These are phyloP conservation scores for Chlorella sp. DNA, from an alignment of 139 green algal species.

Conservation along the genomic window DNA sequence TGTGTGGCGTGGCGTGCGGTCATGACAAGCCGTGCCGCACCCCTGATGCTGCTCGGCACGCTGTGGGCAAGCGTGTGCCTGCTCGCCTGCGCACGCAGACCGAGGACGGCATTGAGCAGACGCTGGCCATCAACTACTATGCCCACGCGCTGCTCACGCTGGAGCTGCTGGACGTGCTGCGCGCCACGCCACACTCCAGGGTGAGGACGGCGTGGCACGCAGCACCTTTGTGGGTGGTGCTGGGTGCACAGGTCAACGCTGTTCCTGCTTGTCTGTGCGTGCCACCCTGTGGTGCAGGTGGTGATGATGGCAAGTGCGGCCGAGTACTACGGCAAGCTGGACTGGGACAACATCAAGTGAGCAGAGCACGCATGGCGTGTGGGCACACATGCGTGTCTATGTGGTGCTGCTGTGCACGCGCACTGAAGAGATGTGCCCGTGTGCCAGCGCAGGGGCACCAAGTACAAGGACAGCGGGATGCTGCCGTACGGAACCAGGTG, in stretches of 20 bases:
- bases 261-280: too few species aligned
- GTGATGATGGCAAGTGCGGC: conserved; percentile 16
- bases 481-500: conserved; percentile 6
- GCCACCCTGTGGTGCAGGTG: too few species aligned
- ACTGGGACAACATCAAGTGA: conserved; percentile 21
- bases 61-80: background rate
- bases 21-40: too few species aligned
- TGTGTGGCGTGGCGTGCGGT: background rate
- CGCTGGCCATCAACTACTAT: conserved; percentile 21
- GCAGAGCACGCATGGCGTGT: background rate
- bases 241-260: too few species aligned
- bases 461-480: conserved; percentile 25
- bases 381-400: background rate
- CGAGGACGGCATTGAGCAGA: conserved; percentile 22
- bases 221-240: too few species aligned
- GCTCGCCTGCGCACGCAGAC: conserved; percentile 1
- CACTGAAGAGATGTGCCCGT: too few species aligned
- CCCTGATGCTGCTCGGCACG: background rate
- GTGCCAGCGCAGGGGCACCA: conserved; percentile 7
- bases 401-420: background rate
- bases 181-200: conserved; percentile 1
- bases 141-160: conserved; percentile 11
- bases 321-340: conserved; percentile 24
- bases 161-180: conserved; percentile 9
- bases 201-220: too few species aligned